These are phyloP conservation scores for Paraphaeosphaeria minitans DNA, from an alignment of 2,329 filamentous ascomycete species.

Conservation along the genomic window DNA sequence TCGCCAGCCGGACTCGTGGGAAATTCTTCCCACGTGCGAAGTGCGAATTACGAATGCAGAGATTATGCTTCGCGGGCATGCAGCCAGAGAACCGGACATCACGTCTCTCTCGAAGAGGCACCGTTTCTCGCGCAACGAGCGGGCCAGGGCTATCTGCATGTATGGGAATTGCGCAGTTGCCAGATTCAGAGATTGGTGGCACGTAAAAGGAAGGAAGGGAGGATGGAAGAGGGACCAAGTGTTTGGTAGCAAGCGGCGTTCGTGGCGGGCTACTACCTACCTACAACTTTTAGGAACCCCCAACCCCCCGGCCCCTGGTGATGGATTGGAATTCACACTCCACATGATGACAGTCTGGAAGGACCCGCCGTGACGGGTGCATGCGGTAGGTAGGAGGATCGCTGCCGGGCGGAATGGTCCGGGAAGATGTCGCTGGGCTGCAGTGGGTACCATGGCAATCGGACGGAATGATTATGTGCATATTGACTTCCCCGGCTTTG, in stretches of 20 bases:
- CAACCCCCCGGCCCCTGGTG: too few relatives aligned
- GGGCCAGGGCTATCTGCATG: neutral
- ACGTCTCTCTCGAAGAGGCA: neutral
- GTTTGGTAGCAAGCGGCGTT: neutral
- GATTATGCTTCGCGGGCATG: neutral
- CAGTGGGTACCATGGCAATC: constrained; percentile 2
- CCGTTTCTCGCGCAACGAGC: neutral
- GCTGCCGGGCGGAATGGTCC: constrained; percentile 1
- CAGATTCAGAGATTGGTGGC: neutral
- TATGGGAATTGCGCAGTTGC: neutral
- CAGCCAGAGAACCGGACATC: neutral
- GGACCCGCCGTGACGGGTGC: neutral
- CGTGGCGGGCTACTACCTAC: neutral
- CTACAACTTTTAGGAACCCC: neutral
- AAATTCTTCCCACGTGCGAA: neutral
- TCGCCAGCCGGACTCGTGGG: neutral
- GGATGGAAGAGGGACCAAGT: neutral
- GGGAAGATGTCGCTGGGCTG: neutral
- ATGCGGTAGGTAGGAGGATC: constrained; percentile 6
- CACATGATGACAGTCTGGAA: neutral
- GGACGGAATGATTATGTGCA: constrained; percentile 11
- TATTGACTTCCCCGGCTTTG: neutral
- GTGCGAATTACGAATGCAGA: neutral
- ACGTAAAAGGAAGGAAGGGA: neutral
- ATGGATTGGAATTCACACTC: too few relatives aligned